Percentiles rank a stretch among this genome's conserved stretches.
Evolutionary conservation across 768 basidiomycete genomes (phyloP).

Genomic region (Russula earlei): DNA sequence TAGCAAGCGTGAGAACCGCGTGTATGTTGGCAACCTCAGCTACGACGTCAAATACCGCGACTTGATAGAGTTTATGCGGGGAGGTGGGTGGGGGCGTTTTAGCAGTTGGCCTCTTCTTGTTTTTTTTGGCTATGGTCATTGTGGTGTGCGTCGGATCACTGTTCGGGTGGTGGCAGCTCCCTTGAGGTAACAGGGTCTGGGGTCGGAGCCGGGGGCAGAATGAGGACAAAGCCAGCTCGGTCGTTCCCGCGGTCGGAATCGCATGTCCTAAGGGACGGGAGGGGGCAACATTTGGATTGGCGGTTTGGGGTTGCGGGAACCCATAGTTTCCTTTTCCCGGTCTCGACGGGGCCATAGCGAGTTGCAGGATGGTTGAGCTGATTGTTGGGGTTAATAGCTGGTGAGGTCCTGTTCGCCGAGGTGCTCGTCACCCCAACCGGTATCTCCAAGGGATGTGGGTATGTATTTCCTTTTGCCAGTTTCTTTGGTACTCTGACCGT

Average conservation of each 20-base stretch:
- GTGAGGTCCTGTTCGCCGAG: conserved; percentile 99
- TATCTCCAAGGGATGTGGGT: conserved; percentile 99
- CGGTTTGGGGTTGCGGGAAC: conserved; percentile 9
- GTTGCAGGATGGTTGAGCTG: conserved; percentile 72
- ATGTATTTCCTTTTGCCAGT: conserved; percentile 29
- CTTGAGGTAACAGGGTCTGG: conserved; percentile 2
- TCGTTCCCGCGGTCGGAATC: not conserved
- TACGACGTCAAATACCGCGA: conserved; percentile 99
- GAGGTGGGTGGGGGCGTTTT: conserved; percentile 93
- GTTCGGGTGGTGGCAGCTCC: conserved; percentile 1
- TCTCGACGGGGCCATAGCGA: conserved; percentile 39
- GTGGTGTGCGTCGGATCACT: not conserved
- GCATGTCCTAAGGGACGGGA: not conserved
- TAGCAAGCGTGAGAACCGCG: conserved; percentile 96
- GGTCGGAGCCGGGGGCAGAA: not conserved
- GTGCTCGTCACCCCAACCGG: conserved; percentile 94
- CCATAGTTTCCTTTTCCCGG: conserved; percentile 24
- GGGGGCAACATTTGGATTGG: not conserved
- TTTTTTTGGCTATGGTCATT: conserved; percentile 15
- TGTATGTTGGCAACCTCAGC: conserved; percentile 97
- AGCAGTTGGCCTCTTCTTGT: conserved; percentile 40
- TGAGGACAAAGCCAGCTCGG: conserved; percentile 2
- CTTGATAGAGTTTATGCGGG: conserved; percentile 99
- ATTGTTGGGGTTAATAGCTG: conserved; percentile 89
- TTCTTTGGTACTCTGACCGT: conserved; percentile 17